Evolutionary conservation across 139 green algal species (phyloP).

Genomic region (Eudorina sp.): DNA sequence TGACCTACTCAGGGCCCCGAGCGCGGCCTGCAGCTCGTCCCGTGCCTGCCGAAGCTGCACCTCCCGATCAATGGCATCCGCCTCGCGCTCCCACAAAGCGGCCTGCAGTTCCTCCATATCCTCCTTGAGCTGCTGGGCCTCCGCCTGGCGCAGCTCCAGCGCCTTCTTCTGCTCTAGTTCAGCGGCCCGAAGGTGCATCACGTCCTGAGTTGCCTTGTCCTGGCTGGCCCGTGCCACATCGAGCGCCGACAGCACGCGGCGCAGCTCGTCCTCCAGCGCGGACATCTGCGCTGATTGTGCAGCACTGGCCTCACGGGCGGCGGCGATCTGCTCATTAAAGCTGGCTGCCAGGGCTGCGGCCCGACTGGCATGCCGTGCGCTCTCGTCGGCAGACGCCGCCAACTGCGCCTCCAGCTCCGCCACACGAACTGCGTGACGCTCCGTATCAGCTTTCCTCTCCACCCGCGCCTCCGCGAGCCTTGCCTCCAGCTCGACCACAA

Average conservation of each 20-base stretch:
- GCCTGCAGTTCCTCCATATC: not conserved
- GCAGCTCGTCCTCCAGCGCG: not conserved
- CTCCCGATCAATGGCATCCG: not conserved
- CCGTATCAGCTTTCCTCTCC: not conserved
- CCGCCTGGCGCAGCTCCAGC: not conserved
- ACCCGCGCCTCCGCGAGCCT: not conserved
- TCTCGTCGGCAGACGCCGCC: not conserved
- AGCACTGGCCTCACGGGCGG: not conserved
- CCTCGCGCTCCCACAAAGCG: not conserved
- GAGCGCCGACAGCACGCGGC: not conserved
- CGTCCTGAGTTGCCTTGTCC: not conserved
- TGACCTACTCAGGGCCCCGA: not conserved
- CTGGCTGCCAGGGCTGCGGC: not conserved
- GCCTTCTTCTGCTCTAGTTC: not conserved
- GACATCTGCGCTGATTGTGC: not conserved
- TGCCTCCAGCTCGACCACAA: not conserved
- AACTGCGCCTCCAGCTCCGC: conserved; percentile 9
- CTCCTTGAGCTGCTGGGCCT: not conserved
- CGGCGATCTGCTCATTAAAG: not conserved
- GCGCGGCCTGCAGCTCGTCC: not conserved
- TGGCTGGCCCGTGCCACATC: not conserved
- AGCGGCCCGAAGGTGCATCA: not conserved
- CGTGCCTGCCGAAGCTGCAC: not conserved
- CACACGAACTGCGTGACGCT: not conserved
- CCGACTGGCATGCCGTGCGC: not conserved